Evolutionary conservation across 2,329 filamentous ascomycete species (phyloP).

Genomic region (Cordyceps cicadae): DNA sequence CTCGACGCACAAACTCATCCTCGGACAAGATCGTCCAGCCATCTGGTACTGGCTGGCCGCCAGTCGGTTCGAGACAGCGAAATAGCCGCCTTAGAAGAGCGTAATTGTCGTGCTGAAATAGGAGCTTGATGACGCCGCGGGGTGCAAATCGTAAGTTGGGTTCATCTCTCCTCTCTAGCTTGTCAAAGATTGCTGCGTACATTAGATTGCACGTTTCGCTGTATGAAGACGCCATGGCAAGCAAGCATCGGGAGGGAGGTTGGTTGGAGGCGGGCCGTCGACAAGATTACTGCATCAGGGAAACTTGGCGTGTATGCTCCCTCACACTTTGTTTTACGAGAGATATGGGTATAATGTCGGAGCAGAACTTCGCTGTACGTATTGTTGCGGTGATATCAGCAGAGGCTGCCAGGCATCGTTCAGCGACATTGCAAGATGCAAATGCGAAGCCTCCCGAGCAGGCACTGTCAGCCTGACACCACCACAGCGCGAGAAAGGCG

Average conservation of each 20-base stretch:
- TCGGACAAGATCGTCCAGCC: conserved; percentile 8
- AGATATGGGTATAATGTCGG: too few relatives aligned
- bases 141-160: conserved; percentile 18
- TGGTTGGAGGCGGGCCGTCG: background rate
- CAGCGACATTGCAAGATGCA: background rate
- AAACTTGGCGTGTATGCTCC: background rate
- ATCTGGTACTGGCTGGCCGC: background rate
- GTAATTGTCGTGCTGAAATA: conserved; percentile 14
- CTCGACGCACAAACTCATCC: conserved; percentile 15
- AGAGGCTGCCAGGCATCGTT: background rate
- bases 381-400: too few relatives aligned
- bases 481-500: background rate
- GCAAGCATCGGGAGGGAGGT: background rate
- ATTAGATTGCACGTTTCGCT: background rate
- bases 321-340: too few relatives aligned
- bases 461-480: background rate
- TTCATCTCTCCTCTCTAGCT: conserved; percentile 16
- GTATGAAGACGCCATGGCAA: background rate
- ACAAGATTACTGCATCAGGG: background rate
- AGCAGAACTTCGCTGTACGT: too few relatives aligned
- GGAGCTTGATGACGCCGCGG: conserved; percentile 16
- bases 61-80: conserved; percentile 5
- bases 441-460: background rate
- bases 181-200: conserved; percentile 10
- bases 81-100: conserved; percentile 15